Percentiles rank a stretch among this genome's conserved stretches.
Evolutionary conservation across 352 stramenopile species (phyloP).

Genomic region (Nothophytophthora sp.): DNA sequence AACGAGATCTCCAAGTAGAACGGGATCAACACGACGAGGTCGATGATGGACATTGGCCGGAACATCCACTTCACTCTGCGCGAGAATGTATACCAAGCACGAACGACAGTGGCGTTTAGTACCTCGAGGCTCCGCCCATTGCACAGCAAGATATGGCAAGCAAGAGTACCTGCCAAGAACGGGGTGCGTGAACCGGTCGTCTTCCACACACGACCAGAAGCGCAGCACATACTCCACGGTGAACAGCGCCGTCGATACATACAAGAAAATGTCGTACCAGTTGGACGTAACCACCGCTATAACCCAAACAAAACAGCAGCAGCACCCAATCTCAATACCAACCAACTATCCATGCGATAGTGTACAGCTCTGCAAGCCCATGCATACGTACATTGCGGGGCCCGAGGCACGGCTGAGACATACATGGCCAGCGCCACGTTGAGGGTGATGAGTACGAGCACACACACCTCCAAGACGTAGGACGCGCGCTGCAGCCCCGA

Average conservation of each 20-base stretch:
- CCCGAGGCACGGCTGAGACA: conserved; percentile 30
- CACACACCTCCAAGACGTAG: conserved; percentile 62
- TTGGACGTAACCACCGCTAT: conserved; percentile 36
- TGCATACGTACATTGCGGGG: conserved; percentile 25
- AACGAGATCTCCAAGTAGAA: conserved; percentile 84
- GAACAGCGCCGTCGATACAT: conserved; percentile 73
- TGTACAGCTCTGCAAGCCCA: no score
- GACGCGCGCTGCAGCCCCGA: conserved; percentile 67
- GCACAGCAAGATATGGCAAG: no score
- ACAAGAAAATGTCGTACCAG: conserved; percentile 81
- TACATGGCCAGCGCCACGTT: conserved; percentile 82
- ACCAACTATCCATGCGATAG: no score
- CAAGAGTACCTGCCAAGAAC: conserved; percentile 48
- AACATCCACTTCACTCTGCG: conserved; percentile 80
- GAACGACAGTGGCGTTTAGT: no score
- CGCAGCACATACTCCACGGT: conserved; percentile 74
- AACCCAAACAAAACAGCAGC: not conserved
- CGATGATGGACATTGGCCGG: conserved; percentile 79
- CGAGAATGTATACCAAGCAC: no score
- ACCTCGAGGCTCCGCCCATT: no score
- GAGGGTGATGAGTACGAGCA: conserved; percentile 75
- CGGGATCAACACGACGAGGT: conserved; percentile 70
- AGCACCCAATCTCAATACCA: not conserved
- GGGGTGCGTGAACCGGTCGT: conserved; percentile 56
- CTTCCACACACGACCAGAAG: conserved; percentile 84